Evolutionary conservation across 1,284 basidiomycete species (phyloP), one percentile per base, ranked within the genome.

Genomic region (Melanopsichium pennsylvanicum): DNA sequence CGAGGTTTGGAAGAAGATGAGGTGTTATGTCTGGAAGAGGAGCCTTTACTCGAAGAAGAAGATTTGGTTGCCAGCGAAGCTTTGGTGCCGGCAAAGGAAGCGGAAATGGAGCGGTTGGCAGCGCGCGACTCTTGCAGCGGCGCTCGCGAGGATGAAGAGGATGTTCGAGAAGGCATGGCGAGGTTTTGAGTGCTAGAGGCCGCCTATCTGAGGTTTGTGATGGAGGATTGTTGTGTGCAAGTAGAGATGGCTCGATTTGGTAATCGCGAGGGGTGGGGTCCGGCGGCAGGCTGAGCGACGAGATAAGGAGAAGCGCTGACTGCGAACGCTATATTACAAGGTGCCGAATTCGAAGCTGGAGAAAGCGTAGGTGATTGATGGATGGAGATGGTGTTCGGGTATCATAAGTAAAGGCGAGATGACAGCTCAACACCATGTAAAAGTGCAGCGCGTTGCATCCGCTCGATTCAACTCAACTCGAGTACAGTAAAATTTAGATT

Each of bases 41-140:
- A 51, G 44, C 33, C 36, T 32, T 61, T 61, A 19, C 46, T 51
- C 2, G 58, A 58, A 19, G 54, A 38, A 3, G 51, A 46, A 5
- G 56, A 56, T 22, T 54, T 47, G 41, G 32, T 22, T 18, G 61
- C 54, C n/a, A 68, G 52, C 15, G 64, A 68, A 26, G 64, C 38
- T 25, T 68, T 68, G 18, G 64, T 68, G 42, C 64, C 54, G 21
- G 64, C 33, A 25, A 68, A 68, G n/a, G 64, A 61, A 7, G 64
- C 32, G n/a, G 64, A 68, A 51, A 68, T 62, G 49, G 64, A 57
- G 16, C 64, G 56, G 23, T 68, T 68, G 32, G 64, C 64, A 16
- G 31, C 58, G 13, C 64, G 51, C 36, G 64, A 68, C 10, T 52
- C 54, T 35, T 68, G 54, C 22, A 68, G 58, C 32, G 64, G 64